Evolutionary conservation across 257 asterid genomes (phyloP).

Genomic region (Scutellaria minor): DNA sequence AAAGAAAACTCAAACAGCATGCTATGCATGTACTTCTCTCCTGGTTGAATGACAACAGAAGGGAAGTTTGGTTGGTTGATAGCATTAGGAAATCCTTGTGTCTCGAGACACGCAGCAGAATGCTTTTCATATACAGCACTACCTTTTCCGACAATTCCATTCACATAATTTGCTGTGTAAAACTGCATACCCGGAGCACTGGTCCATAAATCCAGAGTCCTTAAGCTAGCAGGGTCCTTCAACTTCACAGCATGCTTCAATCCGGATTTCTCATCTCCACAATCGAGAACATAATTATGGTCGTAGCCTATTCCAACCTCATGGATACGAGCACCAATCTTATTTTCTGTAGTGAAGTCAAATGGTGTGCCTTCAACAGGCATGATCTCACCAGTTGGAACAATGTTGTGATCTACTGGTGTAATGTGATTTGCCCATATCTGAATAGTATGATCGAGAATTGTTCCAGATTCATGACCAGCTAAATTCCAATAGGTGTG

Average conservation of each 20-base stretch:
- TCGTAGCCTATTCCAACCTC: constrained; percentile 93
- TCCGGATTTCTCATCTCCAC: constrained; percentile 70
- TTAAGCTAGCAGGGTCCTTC: constrained; percentile 77
- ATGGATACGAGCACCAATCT: constrained; percentile 66
- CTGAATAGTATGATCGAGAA: constrained; percentile 78
- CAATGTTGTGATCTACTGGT: constrained; percentile 73
- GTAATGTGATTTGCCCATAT: constrained; percentile 75
- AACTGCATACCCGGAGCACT: constrained; percentile 97
- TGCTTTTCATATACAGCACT: constrained; percentile 81
- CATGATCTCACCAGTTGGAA: constrained; percentile 88
- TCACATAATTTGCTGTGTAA: constrained; percentile 84
- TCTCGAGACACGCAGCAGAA: constrained; percentile 81
- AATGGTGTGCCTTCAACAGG: constrained; percentile 83
- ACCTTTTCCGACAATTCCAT: constrained; percentile 80
- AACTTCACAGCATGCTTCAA: constrained; percentile 80
- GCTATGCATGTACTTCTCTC: constrained; percentile 78
- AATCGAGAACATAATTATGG: constrained; percentile 85
- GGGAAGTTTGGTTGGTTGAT: constrained; percentile 81
- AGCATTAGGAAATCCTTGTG: constrained; percentile 97
- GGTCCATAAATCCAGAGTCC: constrained; percentile 90
- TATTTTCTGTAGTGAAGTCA: constrained; percentile 77
- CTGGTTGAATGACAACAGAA: constrained; percentile 74
- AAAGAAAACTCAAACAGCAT: constrained; percentile 85
- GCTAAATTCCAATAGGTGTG: constrained; percentile 97
- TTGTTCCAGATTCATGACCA: constrained; percentile 72